phyloP scores from a whole-genome alignment of 495 filamentous ascomycete genomes.

The Neurospora cerealis region DNA sequence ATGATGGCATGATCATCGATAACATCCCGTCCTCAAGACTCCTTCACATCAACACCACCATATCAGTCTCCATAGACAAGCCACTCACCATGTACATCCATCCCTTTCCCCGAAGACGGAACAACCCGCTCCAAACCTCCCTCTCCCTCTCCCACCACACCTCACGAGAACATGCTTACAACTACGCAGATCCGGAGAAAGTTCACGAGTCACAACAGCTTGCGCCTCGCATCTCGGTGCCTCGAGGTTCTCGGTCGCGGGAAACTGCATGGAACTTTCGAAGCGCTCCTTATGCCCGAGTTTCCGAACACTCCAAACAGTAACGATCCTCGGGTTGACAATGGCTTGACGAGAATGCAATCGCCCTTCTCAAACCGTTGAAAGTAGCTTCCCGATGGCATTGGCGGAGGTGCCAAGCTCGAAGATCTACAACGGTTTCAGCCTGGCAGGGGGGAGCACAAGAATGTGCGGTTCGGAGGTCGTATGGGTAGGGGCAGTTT shows the following conservation, averaged over 20 bases:
- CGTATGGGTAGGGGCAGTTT: not conserved
- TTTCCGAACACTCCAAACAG: not conserved
- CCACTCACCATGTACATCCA: too few relatives aligned
- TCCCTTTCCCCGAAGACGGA: too few relatives aligned
- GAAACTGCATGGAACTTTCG: not conserved
- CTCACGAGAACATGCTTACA: not conserved
- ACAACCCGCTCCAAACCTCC: not conserved
- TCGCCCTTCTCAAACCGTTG: too few relatives aligned
- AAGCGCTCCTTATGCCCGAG: not conserved
- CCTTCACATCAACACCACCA: too few relatives aligned
- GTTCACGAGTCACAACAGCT: not conserved
- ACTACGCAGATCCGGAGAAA: not conserved
- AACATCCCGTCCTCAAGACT: too few relatives aligned
- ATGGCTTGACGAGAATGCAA: too few relatives aligned
- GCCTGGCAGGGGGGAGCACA: not conserved
- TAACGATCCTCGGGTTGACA: too few relatives aligned
- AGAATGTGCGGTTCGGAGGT: not conserved
- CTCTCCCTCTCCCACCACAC: not conserved
- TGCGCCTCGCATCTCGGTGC: not conserved
- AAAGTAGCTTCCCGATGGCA: too few relatives aligned
- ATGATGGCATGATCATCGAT: too few relatives aligned
- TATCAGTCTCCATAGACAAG: too few relatives aligned
- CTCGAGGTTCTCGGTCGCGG: not conserved
- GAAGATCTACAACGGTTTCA: not conserved
- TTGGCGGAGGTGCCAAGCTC: too few relatives aligned